Evolutionary conservation across 2,329 filamentous ascomycete genomes (phyloP), one percentile per base, ranked within the genome.

Genomic region (Neurospora sp.): DNA sequence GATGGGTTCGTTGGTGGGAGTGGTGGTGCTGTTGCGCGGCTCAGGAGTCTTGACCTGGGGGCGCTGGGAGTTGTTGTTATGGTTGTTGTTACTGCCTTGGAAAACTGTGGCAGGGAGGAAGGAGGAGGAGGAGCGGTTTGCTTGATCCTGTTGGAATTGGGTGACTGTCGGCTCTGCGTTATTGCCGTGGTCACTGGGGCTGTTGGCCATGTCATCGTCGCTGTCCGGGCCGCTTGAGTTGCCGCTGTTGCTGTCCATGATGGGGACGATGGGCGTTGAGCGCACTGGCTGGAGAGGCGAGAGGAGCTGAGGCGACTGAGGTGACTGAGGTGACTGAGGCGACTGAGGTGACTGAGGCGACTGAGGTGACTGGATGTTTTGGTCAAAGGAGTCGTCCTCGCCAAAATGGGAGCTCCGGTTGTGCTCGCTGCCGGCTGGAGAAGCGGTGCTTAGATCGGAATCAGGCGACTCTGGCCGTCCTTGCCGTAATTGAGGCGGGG

Each of bases 11-110:
- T 62, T 62, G 52, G 52, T 62, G 15, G 52, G 52, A 62, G 28
- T 62, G 52, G 23, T 62, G 52, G 23, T 62, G 52, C 36, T 62
- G 15, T 62, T 58, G 70, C 71, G 75, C 38, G 75, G 75, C 66
- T 77, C 76, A 33, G 76, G 76, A 1, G 76, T 77, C 66, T 72
- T 75, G 68, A 75, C 69, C 66, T 75, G 73, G 38, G 68, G 28
- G 28, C 52, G 52, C 52, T 36, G 52, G 36, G 52, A 62, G 52
- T 62, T 62, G 23, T 19, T 10, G n/a, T 11, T 42, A 13, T 42
- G 15, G 15, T 46, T 58, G 19, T 58, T 58, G 23, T 58, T 58
- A 17, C 52, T 62, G 52, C 28, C 52, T 36, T 62, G 52, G 52
- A 62, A 62, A 17, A 62, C 52, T 36, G 52, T 62, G 52, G 52